Conservation (phyloP, 2,329 filamentous ascomycete genomes). For the Alternaria solani region DNA sequence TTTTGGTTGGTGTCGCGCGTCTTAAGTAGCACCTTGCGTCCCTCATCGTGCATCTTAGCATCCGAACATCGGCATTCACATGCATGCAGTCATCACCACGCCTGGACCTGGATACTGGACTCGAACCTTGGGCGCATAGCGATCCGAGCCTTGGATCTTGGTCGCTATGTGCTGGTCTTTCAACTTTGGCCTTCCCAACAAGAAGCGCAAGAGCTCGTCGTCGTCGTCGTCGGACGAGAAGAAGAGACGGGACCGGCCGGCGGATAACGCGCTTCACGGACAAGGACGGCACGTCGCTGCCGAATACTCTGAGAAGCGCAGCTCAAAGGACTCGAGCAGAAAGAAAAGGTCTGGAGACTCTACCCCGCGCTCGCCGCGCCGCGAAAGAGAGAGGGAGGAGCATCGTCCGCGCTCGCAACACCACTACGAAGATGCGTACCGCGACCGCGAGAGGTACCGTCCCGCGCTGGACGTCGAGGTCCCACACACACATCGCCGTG, state of each 20-base stretch:
- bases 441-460: conserved; percentile 28
- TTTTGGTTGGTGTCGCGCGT: conserved; percentile 32
- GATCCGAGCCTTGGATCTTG: conserved; percentile 33
- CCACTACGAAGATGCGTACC: conserved; percentile 25
- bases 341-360: conserved; percentile 38
- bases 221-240: conserved; percentile 40
- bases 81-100: conserved; percentile 29
- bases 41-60: conserved; percentile 31
- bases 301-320: conserved; percentile 44
- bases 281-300: conserved; percentile 33
- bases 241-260: conserved; percentile 39
- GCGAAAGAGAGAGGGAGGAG: conserved; percentile 33
- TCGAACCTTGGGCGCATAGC: conserved; percentile 35
- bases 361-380: conserved; percentile 32
- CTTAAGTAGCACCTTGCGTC: conserved; percentile 43
- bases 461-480: conserved; percentile 38
- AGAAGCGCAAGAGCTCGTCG: conserved; percentile 39
- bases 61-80: conserved; percentile 40
- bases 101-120: conserved; percentile 23
- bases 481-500: conserved; percentile 40
- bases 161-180: conserved; percentile 51
- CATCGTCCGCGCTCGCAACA: conserved; percentile 30
- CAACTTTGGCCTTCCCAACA: conserved; percentile 42
- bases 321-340: conserved; percentile 34
- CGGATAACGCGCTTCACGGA: conserved; percentile 34